Percentiles rank a stretch among this genome's conserved stretches.
These are phyloP conservation scores for Globisporangium recalcitrans DNA, from an alignment of 352 stramenopile species.

Conservation along the genomic window DNA sequence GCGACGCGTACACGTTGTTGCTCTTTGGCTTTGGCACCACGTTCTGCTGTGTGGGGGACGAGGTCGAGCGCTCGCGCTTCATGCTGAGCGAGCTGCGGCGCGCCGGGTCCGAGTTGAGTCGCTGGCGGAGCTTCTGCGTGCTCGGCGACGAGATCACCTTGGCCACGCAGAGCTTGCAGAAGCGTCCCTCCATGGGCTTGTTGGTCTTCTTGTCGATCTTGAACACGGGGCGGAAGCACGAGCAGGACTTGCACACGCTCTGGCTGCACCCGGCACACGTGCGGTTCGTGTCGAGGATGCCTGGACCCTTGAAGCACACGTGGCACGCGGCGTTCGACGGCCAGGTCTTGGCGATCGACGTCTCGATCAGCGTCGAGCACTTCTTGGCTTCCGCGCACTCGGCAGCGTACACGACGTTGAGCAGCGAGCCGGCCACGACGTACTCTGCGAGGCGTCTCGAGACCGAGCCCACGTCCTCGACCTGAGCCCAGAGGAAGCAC, in stretches of 20 bases:
- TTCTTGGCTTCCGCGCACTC: constrained; percentile 16
- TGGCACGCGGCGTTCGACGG: constrained; percentile 35
- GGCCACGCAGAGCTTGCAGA: constrained; percentile 14
- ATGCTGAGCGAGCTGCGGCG: constrained; percentile 2
- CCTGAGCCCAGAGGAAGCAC: constrained; percentile 29
- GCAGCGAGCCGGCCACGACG: constrained; percentile 19
- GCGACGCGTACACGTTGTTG: not conserved
- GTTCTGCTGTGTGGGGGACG: constrained; percentile 2
- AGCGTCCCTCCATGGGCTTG: constrained; percentile 10
- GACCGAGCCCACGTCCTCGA: constrained; percentile 20
- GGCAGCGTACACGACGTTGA: constrained; percentile 18
- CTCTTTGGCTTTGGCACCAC: not conserved
- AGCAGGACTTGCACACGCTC: constrained; percentile 37
- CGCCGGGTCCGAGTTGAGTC: constrained; percentile 9
- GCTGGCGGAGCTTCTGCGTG: constrained; percentile 11
- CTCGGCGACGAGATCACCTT: constrained; percentile 7
- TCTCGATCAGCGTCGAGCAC: constrained; percentile 5
- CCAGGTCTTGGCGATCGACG: constrained; percentile 14
- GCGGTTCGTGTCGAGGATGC: constrained; percentile 20
- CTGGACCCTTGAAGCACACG: constrained; percentile 15
- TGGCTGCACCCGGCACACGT: constrained; percentile 31
- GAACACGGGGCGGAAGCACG: constrained; percentile 12
- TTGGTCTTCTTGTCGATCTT: constrained; percentile 13
- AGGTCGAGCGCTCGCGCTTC: constrained; percentile 14
- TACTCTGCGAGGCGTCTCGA: constrained; percentile 12